Evolutionary conservation across 202 grass and related monocot genomes (phyloP).

Genomic region (Cymbopogon flexuosus): DNA sequence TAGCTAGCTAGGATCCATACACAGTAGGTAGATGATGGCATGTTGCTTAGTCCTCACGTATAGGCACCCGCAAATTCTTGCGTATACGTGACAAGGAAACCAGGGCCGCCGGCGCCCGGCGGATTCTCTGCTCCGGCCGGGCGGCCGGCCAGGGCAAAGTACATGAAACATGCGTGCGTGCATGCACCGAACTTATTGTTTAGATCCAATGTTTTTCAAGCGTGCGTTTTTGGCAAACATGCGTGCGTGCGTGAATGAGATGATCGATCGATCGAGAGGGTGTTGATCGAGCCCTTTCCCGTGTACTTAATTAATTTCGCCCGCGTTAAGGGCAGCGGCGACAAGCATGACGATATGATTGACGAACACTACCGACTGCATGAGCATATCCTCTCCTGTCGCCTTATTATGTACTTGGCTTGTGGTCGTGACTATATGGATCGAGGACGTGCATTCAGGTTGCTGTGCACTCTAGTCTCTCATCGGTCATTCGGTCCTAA

Average conservation of each 20-base stretch:
- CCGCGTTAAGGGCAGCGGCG: neutral
- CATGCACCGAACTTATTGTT: neutral
- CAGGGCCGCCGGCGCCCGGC: slow-evolving; percentile 7
- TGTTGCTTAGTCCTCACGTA: slow-evolving; percentile 56
- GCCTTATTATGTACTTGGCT: neutral
- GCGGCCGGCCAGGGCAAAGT: neutral
- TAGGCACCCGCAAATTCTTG: slow-evolving; percentile 24
- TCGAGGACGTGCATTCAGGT: too few species aligned
- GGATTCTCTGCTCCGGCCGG: slow-evolving; percentile 29
- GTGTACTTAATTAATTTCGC: neutral
- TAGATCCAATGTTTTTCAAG: neutral
- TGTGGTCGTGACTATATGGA: too few species aligned
- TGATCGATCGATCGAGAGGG: neutral
- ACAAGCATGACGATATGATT: too few species aligned
- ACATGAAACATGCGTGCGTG: neutral
- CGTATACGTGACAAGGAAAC: slow-evolving; percentile 54
- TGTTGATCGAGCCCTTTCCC: neutral
- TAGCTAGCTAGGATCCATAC: neutral
- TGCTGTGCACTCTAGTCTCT: too few species aligned
- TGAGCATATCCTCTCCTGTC: neutral
- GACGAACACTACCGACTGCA: neutral
- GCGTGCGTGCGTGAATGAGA: neutral
- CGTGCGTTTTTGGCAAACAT: too few species aligned
- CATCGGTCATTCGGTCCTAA: too few species aligned
- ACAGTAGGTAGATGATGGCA: slow-evolving; percentile 34